Evolutionary conservation across 371 early-diverging fungal species (phyloP), one percentile per base, ranked within the genome.

Genomic region (Mortierella sp.): DNA sequence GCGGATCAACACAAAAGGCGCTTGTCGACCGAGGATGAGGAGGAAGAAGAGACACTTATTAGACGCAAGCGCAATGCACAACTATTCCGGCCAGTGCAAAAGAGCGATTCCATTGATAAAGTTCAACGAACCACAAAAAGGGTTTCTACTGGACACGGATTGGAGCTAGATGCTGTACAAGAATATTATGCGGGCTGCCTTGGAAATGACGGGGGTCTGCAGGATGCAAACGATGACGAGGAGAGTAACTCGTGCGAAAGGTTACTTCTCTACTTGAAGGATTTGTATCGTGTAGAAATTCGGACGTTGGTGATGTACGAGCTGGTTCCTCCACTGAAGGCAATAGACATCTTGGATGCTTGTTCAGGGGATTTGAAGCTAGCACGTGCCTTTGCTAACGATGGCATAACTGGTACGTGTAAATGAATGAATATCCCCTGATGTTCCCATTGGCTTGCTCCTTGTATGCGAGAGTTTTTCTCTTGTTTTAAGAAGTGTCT

Each of bases 301-400:
- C 60, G 61, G 45, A 32, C 49, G 2, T 17, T 78, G 31, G 61
- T 62, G 55, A 12, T 68, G 56, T n/a, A 57, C 12, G 73, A 72
- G n/a, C 66, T 78, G 2, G 40, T 78, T 5, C 66, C 61, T 0
- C 43, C 64, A 10, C 37, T 66, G 31, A 68, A 49, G 37, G 73
- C 73, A 8, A 73, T 78, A 13, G 79, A 78, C n/a, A 31, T 70
- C 19, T 26, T 78, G 55, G 79, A 78, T 58, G 73, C 79, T 3
- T 78, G 79, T 35, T 65, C 63, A 12, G 79, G 79, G 1, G 56
- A 78, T 43, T 29, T 73, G 54, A 42, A 34, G 32, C 29, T 62
- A 1, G 73, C 64, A 1, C 57, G 28, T 1, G 3, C 8, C 1
- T 45, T 70, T 28, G 15, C 70, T 15, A 56, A 62, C 34, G n/a